These are phyloP conservation scores for Tephrocybe sp. DNA, from an alignment of 768 basidiomycete genomes.

Conservation along the genomic window DNA sequence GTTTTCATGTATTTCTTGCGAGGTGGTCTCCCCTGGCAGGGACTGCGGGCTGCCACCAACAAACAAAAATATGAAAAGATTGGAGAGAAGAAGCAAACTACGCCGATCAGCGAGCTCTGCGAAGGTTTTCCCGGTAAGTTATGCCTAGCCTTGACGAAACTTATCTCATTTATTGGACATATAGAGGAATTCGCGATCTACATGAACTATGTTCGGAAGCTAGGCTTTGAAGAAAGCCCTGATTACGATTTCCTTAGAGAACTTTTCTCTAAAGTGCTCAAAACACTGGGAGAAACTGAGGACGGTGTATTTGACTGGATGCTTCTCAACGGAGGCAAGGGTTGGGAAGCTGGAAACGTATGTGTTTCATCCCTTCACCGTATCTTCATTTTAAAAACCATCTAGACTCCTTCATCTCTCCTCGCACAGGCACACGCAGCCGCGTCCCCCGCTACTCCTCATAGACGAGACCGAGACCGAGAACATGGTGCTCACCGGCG, in stretches of 20 bases:
- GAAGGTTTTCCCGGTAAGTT: conserved; percentile 92
- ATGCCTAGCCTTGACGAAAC: background rate
- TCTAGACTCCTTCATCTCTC: conserved; percentile 42
- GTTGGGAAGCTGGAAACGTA: conserved; percentile 90
- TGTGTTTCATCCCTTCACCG: conserved; percentile 29
- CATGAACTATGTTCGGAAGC: conserved; percentile 98
- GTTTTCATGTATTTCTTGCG: conserved; percentile 99
- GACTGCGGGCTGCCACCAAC: conserved; percentile 95
- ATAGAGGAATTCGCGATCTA: conserved; percentile 99
- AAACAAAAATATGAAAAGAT: conserved; percentile 99
- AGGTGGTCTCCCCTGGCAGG: conserved; percentile 97
- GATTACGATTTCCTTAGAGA: conserved; percentile 98
- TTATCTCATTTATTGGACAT: conserved; percentile 37
- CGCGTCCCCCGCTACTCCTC: conserved; percentile 51
- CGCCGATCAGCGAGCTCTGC: conserved; percentile 87
- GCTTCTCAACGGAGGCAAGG: conserved; percentile 90
- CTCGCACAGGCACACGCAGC: conserved; percentile 56
- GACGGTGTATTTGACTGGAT: conserved; percentile 98
- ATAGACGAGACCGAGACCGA: conserved; percentile 56
- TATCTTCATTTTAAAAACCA: conserved; percentile 12
- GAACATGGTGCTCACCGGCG: conserved; percentile 54
- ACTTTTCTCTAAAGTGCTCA: conserved; percentile 89
- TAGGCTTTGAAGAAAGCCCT: conserved; percentile 96
- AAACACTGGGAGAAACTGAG: conserved; percentile 83
- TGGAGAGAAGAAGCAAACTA: conserved; percentile 97